Evolutionary conservation across 257 asterid species (phyloP).

Genomic region (Gentiana straminea): DNA sequence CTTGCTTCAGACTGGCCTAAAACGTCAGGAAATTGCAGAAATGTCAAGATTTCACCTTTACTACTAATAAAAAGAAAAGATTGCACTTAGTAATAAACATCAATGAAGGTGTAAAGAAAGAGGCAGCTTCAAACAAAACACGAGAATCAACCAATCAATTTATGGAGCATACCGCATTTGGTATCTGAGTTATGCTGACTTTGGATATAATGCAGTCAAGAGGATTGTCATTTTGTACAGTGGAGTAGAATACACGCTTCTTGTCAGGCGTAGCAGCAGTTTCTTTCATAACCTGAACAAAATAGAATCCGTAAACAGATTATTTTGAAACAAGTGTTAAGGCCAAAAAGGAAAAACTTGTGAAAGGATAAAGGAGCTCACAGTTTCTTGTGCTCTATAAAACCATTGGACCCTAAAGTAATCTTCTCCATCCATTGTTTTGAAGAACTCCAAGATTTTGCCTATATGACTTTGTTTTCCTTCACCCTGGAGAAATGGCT

Average conservation of each 20-base stretch:
- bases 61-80: background rate
- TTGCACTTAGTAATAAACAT: background rate
- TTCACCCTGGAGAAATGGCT: slow-evolving; percentile 87
- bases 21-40: slow-evolving; percentile 9
- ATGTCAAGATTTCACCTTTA: slow-evolving; percentile 8
- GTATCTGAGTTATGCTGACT: slow-evolving; percentile 42
- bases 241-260: slow-evolving; percentile 76
- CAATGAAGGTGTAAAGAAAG: background rate
- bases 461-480: slow-evolving; percentile 63
- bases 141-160: background rate
- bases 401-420: slow-evolving; percentile 95
- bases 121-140: background rate
- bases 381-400: slow-evolving; percentile 88
- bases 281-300: slow-evolving; percentile 55
- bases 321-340: slow-evolving; percentile 4
- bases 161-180: slow-evolving; percentile 38
- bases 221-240: slow-evolving; percentile 58
- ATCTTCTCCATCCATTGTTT: slow-evolving; percentile 57
- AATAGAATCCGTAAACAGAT: slow-evolving; percentile 4
- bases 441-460: slow-evolving; percentile 76
- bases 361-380: slow-evolving; percentile 20
- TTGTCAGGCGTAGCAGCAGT: slow-evolving; percentile 52
- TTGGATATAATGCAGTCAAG: slow-evolving; percentile 81
- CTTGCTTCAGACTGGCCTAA: slow-evolving; percentile 35
- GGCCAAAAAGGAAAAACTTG: background rate